A percentile compares a stretch with the other conserved stretches of the same genome.
These are phyloP conservation scores for Arctostaphylos glauca DNA, from an alignment of 148 eudicot genomes.

Conservation along the genomic window DNA sequence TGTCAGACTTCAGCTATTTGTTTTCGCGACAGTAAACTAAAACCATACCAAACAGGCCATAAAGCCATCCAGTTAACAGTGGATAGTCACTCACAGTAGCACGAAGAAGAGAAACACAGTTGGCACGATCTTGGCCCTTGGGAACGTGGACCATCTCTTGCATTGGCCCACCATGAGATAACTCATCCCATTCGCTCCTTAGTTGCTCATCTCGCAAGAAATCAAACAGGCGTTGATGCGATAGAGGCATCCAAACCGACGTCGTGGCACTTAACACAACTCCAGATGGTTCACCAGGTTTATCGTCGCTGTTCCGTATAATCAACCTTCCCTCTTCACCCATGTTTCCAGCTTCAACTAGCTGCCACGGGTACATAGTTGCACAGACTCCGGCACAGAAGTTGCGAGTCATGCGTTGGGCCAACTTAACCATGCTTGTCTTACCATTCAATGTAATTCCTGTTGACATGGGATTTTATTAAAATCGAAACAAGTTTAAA, in stretches of 20 bases:
- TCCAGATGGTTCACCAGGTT: conserved; percentile 43
- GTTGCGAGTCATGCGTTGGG: conserved; percentile 44
- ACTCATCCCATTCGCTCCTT: conserved; percentile 49
- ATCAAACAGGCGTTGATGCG: conserved; percentile 33
- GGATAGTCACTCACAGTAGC: conserved; percentile 33
- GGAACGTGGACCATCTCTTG: conserved; percentile 35
- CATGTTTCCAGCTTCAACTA: conserved; percentile 27
- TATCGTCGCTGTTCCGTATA: conserved; percentile 33
- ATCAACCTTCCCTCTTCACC: conserved; percentile 30
- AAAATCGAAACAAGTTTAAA: not conserved
- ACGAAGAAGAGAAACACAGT: conserved; percentile 41
- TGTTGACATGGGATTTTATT: conserved; percentile 15
- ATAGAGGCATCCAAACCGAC: conserved; percentile 47
- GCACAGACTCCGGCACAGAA: conserved; percentile 48
- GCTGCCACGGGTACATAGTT: conserved; percentile 35
- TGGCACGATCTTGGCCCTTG: conserved; percentile 42
- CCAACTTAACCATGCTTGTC: conserved; percentile 34
- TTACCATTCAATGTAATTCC: conserved; percentile 31
- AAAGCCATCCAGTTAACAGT: not conserved
- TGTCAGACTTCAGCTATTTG: not conserved
- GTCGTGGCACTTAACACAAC: conserved; percentile 42
- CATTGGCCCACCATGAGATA: conserved; percentile 38
- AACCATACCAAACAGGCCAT: not conserved
- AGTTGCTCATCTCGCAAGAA: conserved; percentile 37
- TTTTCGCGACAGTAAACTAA: not conserved